Base-by-base conservation (phyloP, 1,284 basidiomycete genomes). In the Dichomitus squalens region DNA sequence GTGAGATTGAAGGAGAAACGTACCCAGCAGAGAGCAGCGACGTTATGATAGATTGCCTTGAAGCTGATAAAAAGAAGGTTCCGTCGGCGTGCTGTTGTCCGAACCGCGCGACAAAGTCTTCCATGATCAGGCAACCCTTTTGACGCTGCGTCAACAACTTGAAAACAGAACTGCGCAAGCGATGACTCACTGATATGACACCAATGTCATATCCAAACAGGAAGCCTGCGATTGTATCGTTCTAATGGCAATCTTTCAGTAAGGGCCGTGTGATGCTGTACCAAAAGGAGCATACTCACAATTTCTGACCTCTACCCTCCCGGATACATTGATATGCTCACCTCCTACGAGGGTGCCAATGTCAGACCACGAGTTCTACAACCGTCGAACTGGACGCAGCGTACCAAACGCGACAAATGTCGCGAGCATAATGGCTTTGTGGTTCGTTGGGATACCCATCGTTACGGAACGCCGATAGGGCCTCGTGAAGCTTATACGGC, bases 81-180 rank as follows among this genome's bases (percentile, higher is more conserved):
- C 88, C 88, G 59, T 82, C 70, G 1, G 73, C 66, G 55, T 74
- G 80, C 4, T 77, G 54, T 64, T 84, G 75, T 14, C 88, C 89
- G 67, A 92, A 91, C 18, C 87, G 81, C 53, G 74, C 61, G 59
- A 90, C 77, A 70, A 93, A 92, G 69, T 92, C 88, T 7, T 83
- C 82, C 88, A 92, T 92, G 60, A 92, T 89, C 27, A 92, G 75
- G 70, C 88, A 92, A 79, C 90, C 88, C 83, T 89, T 66, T 2
- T 62, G 29, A n/a, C 7, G 14, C 33, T 27, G 20, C 20, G 3
- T 50, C 9, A 55, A 33, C 12, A n/a, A 57, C 6, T 20, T 23
- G 52, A 38, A 39, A 20, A 39, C 8, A 31, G 9, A 11, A 16
- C 11, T n/a, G 25, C 6, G 25, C 12, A 5, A 3, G 25, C 29